phyloP scores from a whole-genome alignment of 345 rosid species.

The Geranium rotundifolium region DNA sequence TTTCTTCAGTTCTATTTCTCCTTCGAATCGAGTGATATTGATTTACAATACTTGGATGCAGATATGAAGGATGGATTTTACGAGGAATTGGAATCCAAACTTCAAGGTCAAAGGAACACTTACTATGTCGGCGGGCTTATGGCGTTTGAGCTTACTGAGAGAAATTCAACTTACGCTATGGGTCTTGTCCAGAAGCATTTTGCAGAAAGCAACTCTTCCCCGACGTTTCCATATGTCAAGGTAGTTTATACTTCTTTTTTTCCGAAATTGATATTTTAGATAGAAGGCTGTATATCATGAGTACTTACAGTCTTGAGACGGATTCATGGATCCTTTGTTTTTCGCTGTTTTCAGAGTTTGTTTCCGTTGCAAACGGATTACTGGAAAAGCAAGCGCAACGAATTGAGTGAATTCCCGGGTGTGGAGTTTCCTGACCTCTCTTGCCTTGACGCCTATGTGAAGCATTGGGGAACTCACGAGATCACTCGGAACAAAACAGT shows the following conservation, averaged over 20 bases:
- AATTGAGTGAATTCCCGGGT: slow-evolving; percentile 32
- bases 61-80: slow-evolving; percentile 63
- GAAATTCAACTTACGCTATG: slow-evolving; percentile 60
- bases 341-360: slow-evolving; percentile 31
- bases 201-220: slow-evolving; percentile 27
- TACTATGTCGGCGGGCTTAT: slow-evolving; percentile 53
- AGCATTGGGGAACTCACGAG: slow-evolving; percentile 43
- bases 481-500: slow-evolving; percentile 25
- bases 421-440: slow-evolving; percentile 43
- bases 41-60: slow-evolving; percentile 15
- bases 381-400: slow-evolving; percentile 13
- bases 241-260: slow-evolving; percentile 14
- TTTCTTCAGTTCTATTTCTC: slow-evolving; percentile 1
- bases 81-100: slow-evolving; percentile 39
- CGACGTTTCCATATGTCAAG: slow-evolving; percentile 42
- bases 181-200: slow-evolving; percentile 51
- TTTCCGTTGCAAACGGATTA: slow-evolving; percentile 25
- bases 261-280: not conserved
- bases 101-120: slow-evolving; percentile 49
- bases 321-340: slow-evolving; percentile 1
- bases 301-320: not conserved
- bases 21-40: slow-evolving; percentile 1
- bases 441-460: slow-evolving; percentile 43
- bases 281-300: not conserved
- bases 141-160: slow-evolving; percentile 67